phyloP scores from a whole-genome alignment of 345 rosid genomes.

The Bruguiera gymnorhiza region DNA sequence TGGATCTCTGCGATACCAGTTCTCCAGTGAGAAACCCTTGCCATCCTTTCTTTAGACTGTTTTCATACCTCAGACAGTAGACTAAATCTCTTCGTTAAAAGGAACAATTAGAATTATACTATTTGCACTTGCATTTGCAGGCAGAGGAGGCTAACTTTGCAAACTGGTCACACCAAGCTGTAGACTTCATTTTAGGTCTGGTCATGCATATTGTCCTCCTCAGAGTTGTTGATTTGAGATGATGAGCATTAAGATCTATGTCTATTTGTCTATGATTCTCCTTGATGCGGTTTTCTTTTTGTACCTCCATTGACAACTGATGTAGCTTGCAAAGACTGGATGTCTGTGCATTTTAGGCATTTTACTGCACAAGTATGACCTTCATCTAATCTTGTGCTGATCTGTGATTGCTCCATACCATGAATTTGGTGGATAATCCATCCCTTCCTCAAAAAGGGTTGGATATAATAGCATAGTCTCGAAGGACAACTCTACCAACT shows the following conservation, averaged over 20 bases:
- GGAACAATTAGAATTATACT: not conserved
- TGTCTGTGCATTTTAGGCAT: too few species aligned
- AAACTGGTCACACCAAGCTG: conserved; percentile 94
- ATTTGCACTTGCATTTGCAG: conserved; percentile 29
- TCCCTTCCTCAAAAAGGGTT: too few species aligned
- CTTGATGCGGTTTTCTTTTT: too few species aligned
- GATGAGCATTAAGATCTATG: not conserved
- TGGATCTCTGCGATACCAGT: conserved; percentile 57
- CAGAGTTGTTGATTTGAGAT: not conserved
- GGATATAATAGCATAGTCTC: too few species aligned
- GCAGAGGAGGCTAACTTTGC: conserved; percentile 49
- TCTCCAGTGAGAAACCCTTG: conserved; percentile 39
- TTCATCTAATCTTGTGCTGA: too few species aligned
- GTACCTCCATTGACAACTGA: too few species aligned
- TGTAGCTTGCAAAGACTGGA: too few species aligned
- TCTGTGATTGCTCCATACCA: too few species aligned
- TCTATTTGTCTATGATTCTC: not conserved
- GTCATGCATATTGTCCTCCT: not conserved
- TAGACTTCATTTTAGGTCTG: conserved; percentile 76
- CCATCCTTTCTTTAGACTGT: conserved; percentile 10
- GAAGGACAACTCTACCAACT: too few species aligned
- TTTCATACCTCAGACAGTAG: too few species aligned
- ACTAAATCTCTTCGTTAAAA: not conserved
- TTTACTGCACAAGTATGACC: too few species aligned
- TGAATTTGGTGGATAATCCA: too few species aligned